A percentile compares a stretch with the other conserved stretches of the same genome.
Evolutionary conservation across 371 early-diverging fungal species (phyloP).

Genomic region (Mortierella sp.): DNA sequence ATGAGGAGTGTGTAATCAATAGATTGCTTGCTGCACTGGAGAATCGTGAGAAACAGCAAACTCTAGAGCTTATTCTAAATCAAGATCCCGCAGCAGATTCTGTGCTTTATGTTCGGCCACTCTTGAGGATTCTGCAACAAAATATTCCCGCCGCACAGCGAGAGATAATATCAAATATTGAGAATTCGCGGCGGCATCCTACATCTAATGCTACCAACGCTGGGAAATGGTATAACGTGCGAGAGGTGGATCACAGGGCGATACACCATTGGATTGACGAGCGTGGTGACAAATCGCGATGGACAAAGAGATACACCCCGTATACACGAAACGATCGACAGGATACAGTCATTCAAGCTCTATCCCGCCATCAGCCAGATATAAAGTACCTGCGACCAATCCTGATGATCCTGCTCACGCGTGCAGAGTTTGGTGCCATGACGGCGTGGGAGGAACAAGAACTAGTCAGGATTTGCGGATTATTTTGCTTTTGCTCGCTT

Average conservation of each 20-base stretch:
- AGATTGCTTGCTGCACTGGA: slow-evolving; percentile 43
- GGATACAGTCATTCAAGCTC: too few species aligned
- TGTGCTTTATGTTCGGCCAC: slow-evolving; percentile 36
- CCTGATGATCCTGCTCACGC: slow-evolving; percentile 23
- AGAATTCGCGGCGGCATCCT: neutral
- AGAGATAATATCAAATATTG: neutral
- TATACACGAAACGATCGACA: too few species aligned
- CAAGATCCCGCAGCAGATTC: slow-evolving; percentile 41
- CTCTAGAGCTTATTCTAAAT: slow-evolving; percentile 26
- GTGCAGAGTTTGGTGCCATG: slow-evolving; percentile 44
- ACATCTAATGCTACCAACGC: too few species aligned
- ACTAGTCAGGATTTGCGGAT: slow-evolving; percentile 18
- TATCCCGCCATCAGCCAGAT: slow-evolving; percentile 11
- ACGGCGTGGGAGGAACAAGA: slow-evolving; percentile 28
- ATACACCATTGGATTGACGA: too few species aligned
- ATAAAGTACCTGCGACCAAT: slow-evolving; percentile 25
- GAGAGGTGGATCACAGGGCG: neutral
- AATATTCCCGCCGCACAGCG: slow-evolving; percentile 5
- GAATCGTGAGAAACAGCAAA: slow-evolving; percentile 22
- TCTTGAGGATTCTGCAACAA: slow-evolving; percentile 9
- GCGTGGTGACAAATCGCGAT: too few species aligned
- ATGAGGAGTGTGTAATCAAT: neutral
- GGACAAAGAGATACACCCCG: too few species aligned
- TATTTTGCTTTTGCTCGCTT: slow-evolving; percentile 36
- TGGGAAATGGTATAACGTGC: neutral